Percentiles rank a stretch among this genome's conserved stretches.
Evolutionary conservation across 768 basidiomycete species (phyloP).

Genomic region (Lactifluus piperatus): DNA sequence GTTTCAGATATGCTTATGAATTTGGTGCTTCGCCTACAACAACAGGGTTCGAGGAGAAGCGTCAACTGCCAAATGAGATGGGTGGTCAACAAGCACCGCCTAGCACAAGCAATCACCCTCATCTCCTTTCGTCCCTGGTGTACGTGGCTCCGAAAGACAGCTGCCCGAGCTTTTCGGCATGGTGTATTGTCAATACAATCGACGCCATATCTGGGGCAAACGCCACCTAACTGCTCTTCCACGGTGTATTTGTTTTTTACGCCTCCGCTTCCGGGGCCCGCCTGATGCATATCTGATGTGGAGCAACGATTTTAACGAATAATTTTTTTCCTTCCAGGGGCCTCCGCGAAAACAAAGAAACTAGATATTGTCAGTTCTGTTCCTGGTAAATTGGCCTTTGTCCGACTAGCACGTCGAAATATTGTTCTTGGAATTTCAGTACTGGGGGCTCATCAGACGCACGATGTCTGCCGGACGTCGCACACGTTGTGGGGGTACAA

Average conservation of each 20-base stretch:
- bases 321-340: neutral
- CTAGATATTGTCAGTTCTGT: neutral
- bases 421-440: neutral
- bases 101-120: neutral
- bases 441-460: neutral
- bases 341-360: neutral
- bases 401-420: neutral
- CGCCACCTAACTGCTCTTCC: constrained; percentile 1
- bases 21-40: neutral
- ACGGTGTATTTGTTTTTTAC: neutral
- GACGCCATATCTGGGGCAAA: neutral
- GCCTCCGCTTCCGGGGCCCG: neutral
- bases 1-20: neutral
- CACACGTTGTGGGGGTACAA: constrained; percentile 4
- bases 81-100: neutral
- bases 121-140: neutral
- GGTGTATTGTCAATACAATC: neutral
- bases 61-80: neutral
- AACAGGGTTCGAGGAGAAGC: neutral
- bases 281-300: neutral
- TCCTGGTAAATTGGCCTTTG: neutral
- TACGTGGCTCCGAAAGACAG: neutral
- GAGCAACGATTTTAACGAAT: neutral
- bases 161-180: neutral
- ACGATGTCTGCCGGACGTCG: neutral